Evolutionary conservation across 345 rosid species (phyloP).

Genomic region (Clausena lansium): DNA sequence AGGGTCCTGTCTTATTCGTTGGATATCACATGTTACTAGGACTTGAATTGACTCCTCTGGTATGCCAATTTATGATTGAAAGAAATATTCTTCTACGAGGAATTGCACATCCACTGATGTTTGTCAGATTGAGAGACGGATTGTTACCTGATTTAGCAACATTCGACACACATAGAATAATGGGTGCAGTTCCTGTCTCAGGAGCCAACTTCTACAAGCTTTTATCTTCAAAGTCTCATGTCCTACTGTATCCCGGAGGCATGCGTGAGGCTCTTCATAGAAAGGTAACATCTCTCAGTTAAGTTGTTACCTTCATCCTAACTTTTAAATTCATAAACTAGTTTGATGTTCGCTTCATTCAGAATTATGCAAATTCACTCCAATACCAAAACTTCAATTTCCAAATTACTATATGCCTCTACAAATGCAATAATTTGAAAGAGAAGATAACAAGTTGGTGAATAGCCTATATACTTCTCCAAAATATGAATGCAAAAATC

Average conservation of each 20-base stretch:
- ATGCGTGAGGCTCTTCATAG: conserved; percentile 73
- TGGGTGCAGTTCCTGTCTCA: conserved; percentile 81
- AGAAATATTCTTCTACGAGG: conserved; percentile 50
- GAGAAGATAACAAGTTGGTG: not conserved
- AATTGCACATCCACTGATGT: conserved; percentile 47
- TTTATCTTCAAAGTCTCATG: conserved; percentile 62
- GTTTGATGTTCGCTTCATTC: not conserved
- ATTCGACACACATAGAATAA: conserved; percentile 39
- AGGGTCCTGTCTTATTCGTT: conserved; percentile 56
- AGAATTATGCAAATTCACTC: not conserved
- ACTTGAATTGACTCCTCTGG: conserved; percentile 37
- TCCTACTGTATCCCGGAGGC: conserved; percentile 77
- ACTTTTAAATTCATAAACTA: not conserved
- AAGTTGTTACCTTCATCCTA: not conserved
- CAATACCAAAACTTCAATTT: not conserved
- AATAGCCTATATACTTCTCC: not conserved
- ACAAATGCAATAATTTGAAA: not conserved
- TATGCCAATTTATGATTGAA: conserved; percentile 30
- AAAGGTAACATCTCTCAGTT: conserved; percentile 34
- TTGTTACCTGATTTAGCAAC: conserved; percentile 19
- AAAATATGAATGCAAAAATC: not conserved
- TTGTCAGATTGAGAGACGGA: conserved; percentile 22
- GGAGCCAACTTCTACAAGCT: conserved; percentile 59
- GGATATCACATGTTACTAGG: conserved; percentile 64
- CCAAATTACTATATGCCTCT: not conserved